Evolutionary conservation across 495 filamentous ascomycete genomes (phyloP).

Genomic region (Penicillium cinerascens): DNA sequence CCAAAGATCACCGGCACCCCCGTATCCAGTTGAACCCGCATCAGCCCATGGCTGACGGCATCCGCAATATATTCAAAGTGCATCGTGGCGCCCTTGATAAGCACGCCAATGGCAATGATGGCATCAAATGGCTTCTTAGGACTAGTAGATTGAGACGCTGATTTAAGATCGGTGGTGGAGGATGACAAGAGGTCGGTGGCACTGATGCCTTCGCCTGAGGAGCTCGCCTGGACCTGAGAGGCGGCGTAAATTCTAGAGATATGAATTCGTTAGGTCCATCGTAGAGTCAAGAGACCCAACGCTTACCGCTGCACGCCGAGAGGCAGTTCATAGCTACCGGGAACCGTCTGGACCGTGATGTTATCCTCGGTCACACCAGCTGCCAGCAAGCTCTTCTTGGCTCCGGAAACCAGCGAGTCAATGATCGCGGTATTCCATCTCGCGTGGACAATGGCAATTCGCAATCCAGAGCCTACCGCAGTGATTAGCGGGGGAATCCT

Average conservation of each 20-base stretch:
- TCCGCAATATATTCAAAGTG: constrained; percentile 99
- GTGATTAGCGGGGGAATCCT: not conserved
- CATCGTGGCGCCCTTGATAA: constrained; percentile 98
- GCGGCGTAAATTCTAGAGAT: constrained; percentile 69
- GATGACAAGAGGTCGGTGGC: constrained; percentile 78
- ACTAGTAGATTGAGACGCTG: constrained; percentile 25
- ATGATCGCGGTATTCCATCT: constrained; percentile 87
- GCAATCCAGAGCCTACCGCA: constrained; percentile 67
- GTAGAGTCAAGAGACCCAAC: not conserved
- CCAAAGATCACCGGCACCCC: constrained; percentile 91
- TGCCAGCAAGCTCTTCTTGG: constrained; percentile 56
- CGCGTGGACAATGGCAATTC: constrained; percentile 92
- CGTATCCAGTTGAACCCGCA: constrained; percentile 87
- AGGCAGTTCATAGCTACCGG: constrained; percentile 91
- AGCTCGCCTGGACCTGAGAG: constrained; percentile 75
- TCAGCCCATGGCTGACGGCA: constrained; percentile 81
- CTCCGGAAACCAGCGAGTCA: constrained; percentile 71
- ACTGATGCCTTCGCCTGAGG: constrained; percentile 53
- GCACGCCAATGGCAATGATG: constrained; percentile 88
- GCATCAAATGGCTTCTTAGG: constrained; percentile 73
- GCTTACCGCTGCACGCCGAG: constrained; percentile 76
- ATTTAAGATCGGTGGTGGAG: constrained; percentile 60
- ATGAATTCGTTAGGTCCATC: not conserved
- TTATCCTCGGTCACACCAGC: constrained; percentile 83
- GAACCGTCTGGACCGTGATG: constrained; percentile 84